Base-by-base conservation (phyloP, 176 grass and related monocot genomes). In the Zoysia pacifica region DNA sequence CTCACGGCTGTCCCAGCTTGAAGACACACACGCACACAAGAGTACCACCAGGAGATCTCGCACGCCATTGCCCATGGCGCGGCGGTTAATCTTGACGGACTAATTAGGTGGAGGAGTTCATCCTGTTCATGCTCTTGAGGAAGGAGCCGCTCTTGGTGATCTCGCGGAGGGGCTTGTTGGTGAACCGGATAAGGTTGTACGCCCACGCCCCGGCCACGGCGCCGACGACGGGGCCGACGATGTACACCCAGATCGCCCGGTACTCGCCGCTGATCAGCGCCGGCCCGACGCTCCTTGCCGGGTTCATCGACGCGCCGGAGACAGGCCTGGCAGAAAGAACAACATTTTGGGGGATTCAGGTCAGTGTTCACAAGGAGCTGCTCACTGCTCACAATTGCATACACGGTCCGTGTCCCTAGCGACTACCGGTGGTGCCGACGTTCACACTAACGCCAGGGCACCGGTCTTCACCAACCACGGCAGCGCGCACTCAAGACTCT, bases 181-280 rank as follows among this genome's bases (percentile, higher is more conserved):
- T 99, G 92, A 99, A 99, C 12, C 97, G 84, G 86, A 99, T 99
- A 64, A 99, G 88, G 82, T 99, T 99, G 90, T 99, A 99, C 20
- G 93, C 90, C 97, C 93, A 93, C 0, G 93, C 93, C 49, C 97
- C 97, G 2, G 82, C 86, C 9, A 99, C 86, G 5, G 97, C 67
- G 20, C 97, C 93, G 13, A 73, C 85, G 36, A 93, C 48, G 0
- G 93, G 93, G 0, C 93, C 93, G 0, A 93, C 86, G 3, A 99
- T 81, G 79, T 96, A 99, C 16, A 99, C 88, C 96, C 97, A 99
- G 56, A 99, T 91, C 4, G 81, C 84, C 62, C 66, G 12, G 79
- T 93, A 99, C 61, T 77, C 28, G 65, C 90, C 56, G 3, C 75
- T 73, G 5, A 99, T n/a, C 16, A 99, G 52, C 12, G 97, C 93